A percentile compares a stretch with the other conserved stretches of the same genome.
Conservation (phyloP, 139 green algal species). For the Deuterostichococcus epilithicus region DNA sequence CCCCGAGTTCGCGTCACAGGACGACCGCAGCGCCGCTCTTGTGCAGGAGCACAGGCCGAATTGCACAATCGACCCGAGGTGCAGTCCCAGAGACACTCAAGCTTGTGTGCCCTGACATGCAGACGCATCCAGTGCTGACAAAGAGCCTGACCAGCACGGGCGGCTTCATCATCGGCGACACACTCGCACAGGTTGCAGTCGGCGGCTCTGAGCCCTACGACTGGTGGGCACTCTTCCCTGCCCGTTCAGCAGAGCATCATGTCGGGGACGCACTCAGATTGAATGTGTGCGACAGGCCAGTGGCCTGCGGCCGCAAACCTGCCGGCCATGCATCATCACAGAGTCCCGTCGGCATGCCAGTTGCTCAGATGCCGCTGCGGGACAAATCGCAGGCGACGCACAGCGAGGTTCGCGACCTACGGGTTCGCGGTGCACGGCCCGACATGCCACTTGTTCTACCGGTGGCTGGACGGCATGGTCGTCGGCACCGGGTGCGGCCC, state of each 20-base stretch:
- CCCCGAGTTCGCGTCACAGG: no score
- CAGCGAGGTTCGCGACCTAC: conserved; percentile 4
- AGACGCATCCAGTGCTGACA: conserved; percentile 13
- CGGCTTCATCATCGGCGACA: conserved; percentile 39
- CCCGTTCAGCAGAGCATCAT: no score
- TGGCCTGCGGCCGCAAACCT: no score
- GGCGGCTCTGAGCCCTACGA: background rate
- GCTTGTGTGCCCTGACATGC: background rate
- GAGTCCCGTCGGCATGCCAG: no score
- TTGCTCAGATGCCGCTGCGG: no score
- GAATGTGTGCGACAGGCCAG: no score
- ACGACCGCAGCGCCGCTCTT: no score
- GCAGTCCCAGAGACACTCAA: no score
- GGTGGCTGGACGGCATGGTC: conserved; percentile 7
- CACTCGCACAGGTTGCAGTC: conserved; percentile 28
- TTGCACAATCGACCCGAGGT: no score
- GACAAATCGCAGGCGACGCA: background rate
- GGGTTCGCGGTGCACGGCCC: conserved; percentile 9
- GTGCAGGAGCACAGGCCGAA: no score
- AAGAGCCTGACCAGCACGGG: conserved; percentile 32
- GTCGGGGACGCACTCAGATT: no score
- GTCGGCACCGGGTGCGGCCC: background rate
- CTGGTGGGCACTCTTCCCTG: background rate
- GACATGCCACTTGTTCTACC: conserved; percentile 12
- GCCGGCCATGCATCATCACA: no score